Evolutionary conservation across 306 rosid species (phyloP), one percentile per base, ranked within the genome.

Genomic region (Arachis stenosperma): DNA sequence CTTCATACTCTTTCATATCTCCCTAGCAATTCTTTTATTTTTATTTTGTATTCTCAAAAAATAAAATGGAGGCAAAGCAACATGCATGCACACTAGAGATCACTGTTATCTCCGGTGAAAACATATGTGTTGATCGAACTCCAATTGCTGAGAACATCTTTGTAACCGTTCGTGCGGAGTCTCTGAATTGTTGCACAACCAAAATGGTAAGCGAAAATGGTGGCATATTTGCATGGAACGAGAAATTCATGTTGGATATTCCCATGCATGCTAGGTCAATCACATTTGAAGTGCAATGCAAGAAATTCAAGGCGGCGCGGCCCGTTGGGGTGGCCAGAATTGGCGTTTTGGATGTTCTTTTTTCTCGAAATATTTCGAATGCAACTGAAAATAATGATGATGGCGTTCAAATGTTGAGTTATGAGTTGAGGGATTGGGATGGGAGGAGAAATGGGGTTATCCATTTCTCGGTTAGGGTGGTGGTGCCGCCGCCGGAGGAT

Each of bases 371-470:
- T 9, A 52, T 6, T 22, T 4, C 54, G 12, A 48, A 41, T 73
- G 48, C 78, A 83, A 9, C 6, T 1, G 84, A 79, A 58, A 62
- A 33, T 33, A 33, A 33, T 33, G 4, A 33, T 2, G 4, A 53
- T 27, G 62, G 78, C 75, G 9, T 52, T 81, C 89, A 85, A 47
- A 71, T 73, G 46, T 65, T 85, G 75, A 86, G 90, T 63, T 88
- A 90, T 17, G 67, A 88, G 29, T 63, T 88, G 81, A 80, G 90
- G 65, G 83, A 80, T 43, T 43, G 66, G 29, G 77, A 73, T 12
- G 92, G 94, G 0, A 61, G 63, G 10, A 50, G 78, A 69, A 90
- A 86, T 5, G 97, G 97, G 44, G 81, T 88, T 65, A 43, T 88
- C 15, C 76, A 88, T 68, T 69, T 88, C 43, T 85, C 89, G 0